phyloP scores from a whole-genome alignment of 805 yeast species.

The Henningerozyma blattae region DNA sequence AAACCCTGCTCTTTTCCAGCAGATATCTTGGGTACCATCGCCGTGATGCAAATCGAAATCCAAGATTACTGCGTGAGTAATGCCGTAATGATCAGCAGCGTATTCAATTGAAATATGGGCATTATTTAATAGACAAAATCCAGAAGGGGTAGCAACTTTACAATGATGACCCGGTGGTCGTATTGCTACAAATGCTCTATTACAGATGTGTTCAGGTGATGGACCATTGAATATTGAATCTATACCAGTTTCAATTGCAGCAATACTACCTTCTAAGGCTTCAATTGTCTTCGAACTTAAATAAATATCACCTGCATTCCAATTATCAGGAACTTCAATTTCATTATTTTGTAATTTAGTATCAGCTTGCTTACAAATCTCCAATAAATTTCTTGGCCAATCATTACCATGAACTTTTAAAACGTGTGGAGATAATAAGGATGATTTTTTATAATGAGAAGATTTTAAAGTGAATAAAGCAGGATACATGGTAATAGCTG shows the following conservation, averaged over 20 bases:
- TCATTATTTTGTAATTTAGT: constrained; percentile 38
- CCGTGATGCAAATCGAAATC: constrained; percentile 86
- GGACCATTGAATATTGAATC: constrained; percentile 36
- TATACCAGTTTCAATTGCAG: constrained; percentile 60
- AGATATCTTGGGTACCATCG: constrained; percentile 78
- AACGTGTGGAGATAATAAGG: constrained; percentile 49
- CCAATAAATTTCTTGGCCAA: constrained; percentile 53
- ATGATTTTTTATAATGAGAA: constrained; percentile 28
- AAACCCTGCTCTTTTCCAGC: constrained; percentile 57
- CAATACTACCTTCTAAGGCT: constrained; percentile 68
- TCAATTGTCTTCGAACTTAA: constrained; percentile 50
- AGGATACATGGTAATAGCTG: constrained; percentile 61
- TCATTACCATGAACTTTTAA: constrained; percentile 56
- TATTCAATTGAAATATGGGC: constrained; percentile 75
- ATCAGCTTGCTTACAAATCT: constrained; percentile 48
- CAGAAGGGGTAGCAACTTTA: constrained; percentile 73
- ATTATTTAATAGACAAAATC: constrained; percentile 71
- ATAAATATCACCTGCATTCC: constrained; percentile 81
- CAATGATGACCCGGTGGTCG: constrained; percentile 87
- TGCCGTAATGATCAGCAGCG: constrained; percentile 47
- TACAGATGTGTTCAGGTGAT: constrained; percentile 24
- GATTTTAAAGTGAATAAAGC: constrained; percentile 40
- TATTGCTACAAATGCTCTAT: constrained; percentile 51
- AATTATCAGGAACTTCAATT: constrained; percentile 65
- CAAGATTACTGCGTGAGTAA: constrained; percentile 70